A percentile compares a stretch with the other conserved stretches of the same genome.
phyloP scores from a whole-genome alignment of 805 yeast genomes.

The Metschnikowia drakensbergensis region DNA sequence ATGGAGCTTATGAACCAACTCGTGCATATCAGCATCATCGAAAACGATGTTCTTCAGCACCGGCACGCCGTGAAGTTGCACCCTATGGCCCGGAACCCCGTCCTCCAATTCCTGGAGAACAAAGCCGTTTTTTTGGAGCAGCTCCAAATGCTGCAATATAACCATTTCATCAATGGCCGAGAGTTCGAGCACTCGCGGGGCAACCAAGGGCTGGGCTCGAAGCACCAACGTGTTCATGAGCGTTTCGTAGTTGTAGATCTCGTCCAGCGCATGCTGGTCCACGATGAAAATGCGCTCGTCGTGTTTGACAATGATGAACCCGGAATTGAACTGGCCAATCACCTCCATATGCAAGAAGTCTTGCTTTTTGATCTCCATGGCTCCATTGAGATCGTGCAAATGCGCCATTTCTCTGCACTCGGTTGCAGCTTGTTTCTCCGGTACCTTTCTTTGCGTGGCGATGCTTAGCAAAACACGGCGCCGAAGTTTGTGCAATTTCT shows the following conservation, averaged over 20 bases:
- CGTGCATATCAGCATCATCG: constrained; percentile 66
- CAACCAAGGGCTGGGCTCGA: constrained; percentile 58
- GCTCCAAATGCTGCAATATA: constrained; percentile 54
- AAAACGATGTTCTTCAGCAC: constrained; percentile 67
- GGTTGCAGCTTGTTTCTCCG: background rate
- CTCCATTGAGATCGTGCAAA: constrained; percentile 14
- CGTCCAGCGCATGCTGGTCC: constrained; percentile 98
- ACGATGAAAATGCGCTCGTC: constrained; percentile 69
- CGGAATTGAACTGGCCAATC: constrained; percentile 93
- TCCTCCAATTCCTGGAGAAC: constrained; percentile 44
- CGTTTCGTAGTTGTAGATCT: constrained; percentile 83
- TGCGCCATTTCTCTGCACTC: constrained; percentile 7
- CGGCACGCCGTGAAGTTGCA: constrained; percentile 64
- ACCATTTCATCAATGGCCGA: constrained; percentile 75
- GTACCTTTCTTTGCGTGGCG: background rate
- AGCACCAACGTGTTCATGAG: constrained; percentile 54
- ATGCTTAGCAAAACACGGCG: background rate
- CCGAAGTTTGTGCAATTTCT: background rate
- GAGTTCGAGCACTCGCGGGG: constrained; percentile 56
- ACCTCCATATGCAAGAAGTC: constrained; percentile 76
- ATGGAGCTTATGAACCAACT: constrained; percentile 63
- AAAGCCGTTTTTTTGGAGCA: constrained; percentile 78
- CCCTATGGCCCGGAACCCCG: constrained; percentile 51
- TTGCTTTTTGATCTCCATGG: constrained; percentile 48
- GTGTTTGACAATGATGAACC: constrained; percentile 75